Percentiles rank a stretch among this genome's conserved stretches.
Evolutionary conservation across 345 rosid genomes (phyloP).

Genomic region (Euphorbia pulcherrima): DNA sequence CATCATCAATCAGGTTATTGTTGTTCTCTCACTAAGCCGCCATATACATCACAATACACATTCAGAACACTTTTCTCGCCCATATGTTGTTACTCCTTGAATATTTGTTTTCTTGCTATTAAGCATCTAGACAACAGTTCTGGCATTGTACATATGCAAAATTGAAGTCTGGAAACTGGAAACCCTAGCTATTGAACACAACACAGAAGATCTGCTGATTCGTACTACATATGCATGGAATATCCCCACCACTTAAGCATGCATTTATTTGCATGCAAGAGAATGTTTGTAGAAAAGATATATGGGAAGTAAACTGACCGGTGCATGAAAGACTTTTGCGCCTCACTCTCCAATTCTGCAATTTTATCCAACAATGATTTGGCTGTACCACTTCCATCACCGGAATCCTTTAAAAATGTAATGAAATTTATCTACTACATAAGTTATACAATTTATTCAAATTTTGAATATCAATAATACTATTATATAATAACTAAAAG

Average conservation of each 20-base stretch:
- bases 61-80: not conserved
- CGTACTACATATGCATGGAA: not conserved
- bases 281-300: not conserved
- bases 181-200: slow-evolving; percentile 2
- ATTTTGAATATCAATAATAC: not conserved
- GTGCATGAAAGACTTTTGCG: slow-evolving; percentile 98
- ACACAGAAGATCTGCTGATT: not conserved
- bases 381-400: slow-evolving; percentile 83
- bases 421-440: no score
- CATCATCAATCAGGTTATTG: not conserved
- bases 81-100: not conserved
- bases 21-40: not conserved
- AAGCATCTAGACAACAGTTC: not conserved
- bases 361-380: slow-evolving; percentile 69
- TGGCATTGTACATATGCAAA: not conserved
- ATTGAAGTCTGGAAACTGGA: not conserved
- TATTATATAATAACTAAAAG: not conserved
- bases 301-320: slow-evolving; percentile 49
- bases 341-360: slow-evolving; percentile 77
- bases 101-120: not conserved
- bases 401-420: slow-evolving; percentile 46
- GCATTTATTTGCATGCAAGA: not conserved
- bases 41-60: not conserved
- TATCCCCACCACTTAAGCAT: not conserved
- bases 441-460: no score